Conservation (phyloP, 176 grass and related monocot species). For the Lolium rigidum region DNA sequence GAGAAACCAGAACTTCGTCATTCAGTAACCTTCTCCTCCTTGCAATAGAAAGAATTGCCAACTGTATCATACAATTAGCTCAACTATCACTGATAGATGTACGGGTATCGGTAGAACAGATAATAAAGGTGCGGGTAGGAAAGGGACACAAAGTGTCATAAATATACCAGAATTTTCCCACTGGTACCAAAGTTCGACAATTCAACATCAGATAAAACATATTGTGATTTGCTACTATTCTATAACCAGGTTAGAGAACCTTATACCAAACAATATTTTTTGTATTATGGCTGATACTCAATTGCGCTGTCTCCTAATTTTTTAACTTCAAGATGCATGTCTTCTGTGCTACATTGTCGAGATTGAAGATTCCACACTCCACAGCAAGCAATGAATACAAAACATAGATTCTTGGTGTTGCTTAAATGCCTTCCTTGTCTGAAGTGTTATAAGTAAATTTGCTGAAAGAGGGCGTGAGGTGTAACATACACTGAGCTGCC, state of each 20-base stretch:
- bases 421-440: neutral
- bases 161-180: neutral
- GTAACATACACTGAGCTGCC: neutral
- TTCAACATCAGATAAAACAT: conserved; percentile 29
- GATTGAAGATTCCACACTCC: conserved; percentile 12
- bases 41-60: conserved; percentile 83
- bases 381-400: neutral
- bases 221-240: neutral
- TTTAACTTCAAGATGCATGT: neutral
- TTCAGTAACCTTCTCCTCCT: conserved; percentile 82
- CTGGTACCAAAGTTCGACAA: neutral
- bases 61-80: conserved; percentile 58
- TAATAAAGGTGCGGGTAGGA: neutral
- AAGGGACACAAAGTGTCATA: neutral
- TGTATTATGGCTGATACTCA: neutral
- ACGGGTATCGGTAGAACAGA: neutral
- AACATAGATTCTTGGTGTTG: neutral
- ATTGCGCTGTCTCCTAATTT: neutral
- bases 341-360: neutral
- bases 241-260: neutral
- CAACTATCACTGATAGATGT: conserved; percentile 37
- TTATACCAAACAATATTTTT: neutral
- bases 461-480: neutral
- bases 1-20: conserved; percentile 71
- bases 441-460: conserved; percentile 26